Base-by-base conservation (phyloP, 305 asterid species). In the Solanum hybrid region DNA sequence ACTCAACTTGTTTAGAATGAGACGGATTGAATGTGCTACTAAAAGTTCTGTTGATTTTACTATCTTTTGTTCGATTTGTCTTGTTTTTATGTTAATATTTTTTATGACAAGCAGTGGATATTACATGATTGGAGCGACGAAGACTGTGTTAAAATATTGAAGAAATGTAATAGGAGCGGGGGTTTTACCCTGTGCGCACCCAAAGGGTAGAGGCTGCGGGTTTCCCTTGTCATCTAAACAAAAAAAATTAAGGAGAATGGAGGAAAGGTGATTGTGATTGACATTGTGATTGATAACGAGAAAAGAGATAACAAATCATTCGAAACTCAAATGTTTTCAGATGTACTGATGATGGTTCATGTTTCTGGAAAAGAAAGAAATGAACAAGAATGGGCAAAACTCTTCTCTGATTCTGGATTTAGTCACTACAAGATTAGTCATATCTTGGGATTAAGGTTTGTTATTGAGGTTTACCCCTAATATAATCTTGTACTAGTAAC, bases 381-480 rank as follows among this genome's bases (percentile, higher is more conserved):
- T 69, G 92, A 89, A 73, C 35, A 73, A 73, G 79, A 73, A 29
- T 93, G 93, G 94, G 92, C 86, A 17, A 89, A 71, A 12, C 79
- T 91, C 11, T 92, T 94, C 78, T 2, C 3, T 10, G 72, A 31
- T 14, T 86, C 88, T 38, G 88, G 86, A 2, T 88, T 88, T 66
- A 85, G 80, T 69, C 37, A 26, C 15, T 88, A 86, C 15, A 88
- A 85, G 4, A 88, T 90, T 27, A 56, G 13, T 66, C 85, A 69
- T 2, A 7, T 77, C 0, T 29, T 88, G 2, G 92, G 92, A 27
- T 6, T 88, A n/a, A 85, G 89, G 26, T 78, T 75, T 78, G 36
- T 90, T 69, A 80, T 86, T 66, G 89, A 88, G 82, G 35, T 90
- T 42, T 86, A 64, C 17, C 82, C 71, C 26, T 89, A 85, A 86